phyloP scores from a whole-genome alignment of 2,329 filamentous ascomycete species.

The Pyrenochaeta sp. region DNA sequence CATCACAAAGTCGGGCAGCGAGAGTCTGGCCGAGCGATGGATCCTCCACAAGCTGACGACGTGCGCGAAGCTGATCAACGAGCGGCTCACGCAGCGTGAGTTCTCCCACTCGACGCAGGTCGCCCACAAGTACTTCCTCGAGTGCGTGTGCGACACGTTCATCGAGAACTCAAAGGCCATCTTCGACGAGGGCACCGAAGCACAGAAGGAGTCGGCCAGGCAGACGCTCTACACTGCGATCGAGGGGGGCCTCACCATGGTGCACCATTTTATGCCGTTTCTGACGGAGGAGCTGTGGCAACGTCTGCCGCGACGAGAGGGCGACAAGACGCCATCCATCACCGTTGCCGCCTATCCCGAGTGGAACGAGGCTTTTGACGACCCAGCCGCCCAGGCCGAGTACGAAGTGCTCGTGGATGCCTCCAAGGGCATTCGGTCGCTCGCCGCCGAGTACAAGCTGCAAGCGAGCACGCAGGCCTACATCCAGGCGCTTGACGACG shows the following conservation, averaged over 20 bases:
- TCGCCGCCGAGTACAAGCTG: slow-evolving; percentile 77
- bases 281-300: slow-evolving; percentile 64
- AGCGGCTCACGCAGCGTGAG: slow-evolving; percentile 71
- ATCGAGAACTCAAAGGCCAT: slow-evolving; percentile 89
- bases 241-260: slow-evolving; percentile 71
- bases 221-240: slow-evolving; percentile 84
- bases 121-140: slow-evolving; percentile 82
- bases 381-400: slow-evolving; percentile 72
- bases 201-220: slow-evolving; percentile 76
- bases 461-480: slow-evolving; percentile 67
- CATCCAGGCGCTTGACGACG: slow-evolving; percentile 74
- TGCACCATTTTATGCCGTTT: slow-evolving; percentile 54
- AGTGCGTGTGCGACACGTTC: slow-evolving; percentile 65
- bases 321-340: slow-evolving; percentile 75
- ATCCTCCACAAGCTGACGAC: slow-evolving; percentile 81
- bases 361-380: slow-evolving; percentile 69
- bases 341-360: slow-evolving; percentile 76
- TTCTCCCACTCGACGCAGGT: slow-evolving; percentile 76
- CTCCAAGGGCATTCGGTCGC: slow-evolving; percentile 74
- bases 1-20: slow-evolving; percentile 65
- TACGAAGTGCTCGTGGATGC: slow-evolving; percentile 82
- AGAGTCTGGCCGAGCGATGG: slow-evolving; percentile 72
- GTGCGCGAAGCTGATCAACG: slow-evolving; percentile 75
- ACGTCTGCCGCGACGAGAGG: slow-evolving; percentile 75
- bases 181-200: slow-evolving; percentile 76